phyloP scores from a whole-genome alignment of 78 protist genomes.

The Mastigamoeba balamuthi region DNA sequence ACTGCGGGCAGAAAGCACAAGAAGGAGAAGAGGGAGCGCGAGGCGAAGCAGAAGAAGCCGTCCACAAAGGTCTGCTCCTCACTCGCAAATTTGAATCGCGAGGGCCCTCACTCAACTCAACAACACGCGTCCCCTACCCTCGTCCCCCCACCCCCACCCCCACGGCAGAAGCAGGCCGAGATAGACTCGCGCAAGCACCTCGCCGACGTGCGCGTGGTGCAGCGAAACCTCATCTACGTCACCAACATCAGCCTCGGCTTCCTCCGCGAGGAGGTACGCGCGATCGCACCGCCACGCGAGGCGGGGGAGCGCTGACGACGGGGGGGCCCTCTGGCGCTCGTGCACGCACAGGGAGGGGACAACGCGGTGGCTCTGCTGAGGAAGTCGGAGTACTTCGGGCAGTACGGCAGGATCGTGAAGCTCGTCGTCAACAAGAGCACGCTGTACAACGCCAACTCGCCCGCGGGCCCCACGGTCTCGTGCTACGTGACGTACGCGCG shows the following conservation, averaged over 20 bases:
- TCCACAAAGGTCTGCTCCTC: neutral
- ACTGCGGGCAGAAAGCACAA: too few relatives aligned
- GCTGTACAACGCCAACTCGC: slow-evolving; percentile 8
- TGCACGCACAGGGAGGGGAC: neutral
- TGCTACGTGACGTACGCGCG: slow-evolving; percentile 70
- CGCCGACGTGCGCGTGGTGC: slow-evolving; percentile 78
- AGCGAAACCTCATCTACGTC: slow-evolving; percentile 81
- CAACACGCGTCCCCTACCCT: neutral
- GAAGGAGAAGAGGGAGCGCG: slow-evolving; percentile 4
- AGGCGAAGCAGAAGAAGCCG: neutral
- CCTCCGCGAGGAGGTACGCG: slow-evolving; percentile 71
- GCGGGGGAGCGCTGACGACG: neutral
- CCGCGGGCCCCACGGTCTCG: slow-evolving; percentile 50
- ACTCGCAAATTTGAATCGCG: too few relatives aligned
- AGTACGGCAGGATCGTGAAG: slow-evolving; percentile 79
- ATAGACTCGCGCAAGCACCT: slow-evolving; percentile 23
- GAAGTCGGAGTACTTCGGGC: slow-evolving; percentile 78
- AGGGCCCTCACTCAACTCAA: too few relatives aligned
- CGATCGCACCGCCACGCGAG: neutral
- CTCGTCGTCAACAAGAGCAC: slow-evolving; percentile 65
- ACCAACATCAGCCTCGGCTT: slow-evolving; percentile 67
- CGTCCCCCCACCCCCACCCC: neutral
- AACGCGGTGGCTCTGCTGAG: too few relatives aligned
- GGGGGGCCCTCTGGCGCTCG: neutral
- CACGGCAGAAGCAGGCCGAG: too few relatives aligned